Conservation (phyloP, 164 flowering plant genomes). For the Kingdonia uniflora region DNA sequence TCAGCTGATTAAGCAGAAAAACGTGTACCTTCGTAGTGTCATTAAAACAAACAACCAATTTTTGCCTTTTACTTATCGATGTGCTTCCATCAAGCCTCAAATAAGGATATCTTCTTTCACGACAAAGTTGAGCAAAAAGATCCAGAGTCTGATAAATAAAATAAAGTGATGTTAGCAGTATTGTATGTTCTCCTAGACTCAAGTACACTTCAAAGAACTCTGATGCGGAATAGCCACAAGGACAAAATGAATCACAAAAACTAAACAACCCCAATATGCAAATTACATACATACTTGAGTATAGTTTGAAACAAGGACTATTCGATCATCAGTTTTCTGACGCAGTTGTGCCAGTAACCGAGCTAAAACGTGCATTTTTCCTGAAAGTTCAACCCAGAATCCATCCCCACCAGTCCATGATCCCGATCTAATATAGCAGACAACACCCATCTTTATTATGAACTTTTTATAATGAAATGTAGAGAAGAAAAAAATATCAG, state of each 20-base stretch:
- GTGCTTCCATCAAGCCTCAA: constrained; percentile 96
- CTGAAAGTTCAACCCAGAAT: constrained; percentile 84
- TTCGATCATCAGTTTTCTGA: constrained; percentile 79
- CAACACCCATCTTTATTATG: constrained; percentile 1
- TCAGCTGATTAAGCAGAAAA: too few species aligned
- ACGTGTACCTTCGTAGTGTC: too few species aligned
- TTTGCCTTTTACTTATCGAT: constrained; percentile 85
- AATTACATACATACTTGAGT: constrained; percentile 70
- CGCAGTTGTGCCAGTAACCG: constrained; percentile 78
- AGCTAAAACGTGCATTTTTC: constrained; percentile 97
- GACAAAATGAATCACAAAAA: neutral
- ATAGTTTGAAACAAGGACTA: constrained; percentile 95
- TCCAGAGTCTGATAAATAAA: constrained; percentile 61
- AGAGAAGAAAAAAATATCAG: neutral
- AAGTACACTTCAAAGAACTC: too few species aligned
- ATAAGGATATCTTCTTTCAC: constrained; percentile 91
- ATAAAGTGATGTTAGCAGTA: neutral
- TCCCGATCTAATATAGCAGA: constrained; percentile 57
- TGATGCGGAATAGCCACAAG: neutral
- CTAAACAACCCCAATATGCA: neutral
- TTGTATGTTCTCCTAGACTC: neutral
- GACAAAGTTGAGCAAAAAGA: constrained; percentile 93
- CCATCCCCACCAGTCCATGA: constrained; percentile 97
- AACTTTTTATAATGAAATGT: too few species aligned
- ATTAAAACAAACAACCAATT: too few species aligned